phyloP scores from a whole-genome alignment of 1,284 basidiomycete genomes.

The Inonotus hispidus region DNA sequence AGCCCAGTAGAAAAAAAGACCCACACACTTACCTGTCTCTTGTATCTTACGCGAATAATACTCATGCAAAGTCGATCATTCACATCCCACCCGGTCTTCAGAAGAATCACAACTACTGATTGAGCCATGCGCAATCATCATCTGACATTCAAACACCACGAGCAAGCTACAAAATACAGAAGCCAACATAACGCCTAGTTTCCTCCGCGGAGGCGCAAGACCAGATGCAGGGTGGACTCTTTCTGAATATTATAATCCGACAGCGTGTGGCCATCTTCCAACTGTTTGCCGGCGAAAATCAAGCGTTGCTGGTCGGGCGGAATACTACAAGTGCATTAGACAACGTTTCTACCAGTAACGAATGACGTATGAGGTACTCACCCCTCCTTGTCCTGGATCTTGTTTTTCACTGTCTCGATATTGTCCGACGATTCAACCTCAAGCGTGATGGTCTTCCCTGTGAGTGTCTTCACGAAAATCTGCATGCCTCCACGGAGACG shows the following conservation, averaged over 20 bases:
- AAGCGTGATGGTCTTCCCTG: slow-evolving; percentile 55
- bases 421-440: slow-evolving; percentile 54
- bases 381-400: slow-evolving; percentile 88
- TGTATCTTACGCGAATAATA: too few species aligned
- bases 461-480: slow-evolving; percentile 45
- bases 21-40: too few species aligned
- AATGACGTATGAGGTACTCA: too few species aligned
- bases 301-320: slow-evolving; percentile 96
- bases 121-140: too few species aligned
- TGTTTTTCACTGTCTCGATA: slow-evolving; percentile 48
- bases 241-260: slow-evolving; percentile 95
- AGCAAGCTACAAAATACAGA: too few species aligned
- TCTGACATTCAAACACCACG: too few species aligned
- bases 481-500: slow-evolving; percentile 55
- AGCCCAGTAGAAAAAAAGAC: too few species aligned
- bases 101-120: too few species aligned
- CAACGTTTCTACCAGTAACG: too few species aligned
- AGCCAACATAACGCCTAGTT: slow-evolving; percentile 28
- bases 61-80: too few species aligned
- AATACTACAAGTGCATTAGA: slow-evolving; percentile 45
- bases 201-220: slow-evolving; percentile 77
- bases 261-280: slow-evolving; percentile 89
- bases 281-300: slow-evolving; percentile 98
- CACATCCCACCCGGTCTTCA: too few species aligned
- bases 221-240: slow-evolving; percentile 71